Evolutionary conservation across 2,329 filamentous ascomycete genomes (phyloP).

Genomic region (Aspergillus eucalypticola): DNA sequence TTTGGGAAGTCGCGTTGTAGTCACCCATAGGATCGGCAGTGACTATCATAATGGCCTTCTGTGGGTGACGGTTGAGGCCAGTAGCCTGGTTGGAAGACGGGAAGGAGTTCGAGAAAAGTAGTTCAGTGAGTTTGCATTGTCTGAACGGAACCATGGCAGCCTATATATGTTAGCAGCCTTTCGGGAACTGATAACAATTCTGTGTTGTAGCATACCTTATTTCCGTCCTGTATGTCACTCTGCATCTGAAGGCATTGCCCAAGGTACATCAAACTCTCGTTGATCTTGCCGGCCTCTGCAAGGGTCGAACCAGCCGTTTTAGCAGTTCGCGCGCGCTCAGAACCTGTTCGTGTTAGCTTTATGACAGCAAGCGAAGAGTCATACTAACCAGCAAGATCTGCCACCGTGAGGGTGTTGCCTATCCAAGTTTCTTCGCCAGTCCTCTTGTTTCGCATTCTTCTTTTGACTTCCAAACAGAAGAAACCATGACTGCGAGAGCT

Average conservation of each 20-base stretch:
- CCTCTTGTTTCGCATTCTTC: constrained; percentile 57
- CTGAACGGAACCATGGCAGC: constrained; percentile 74
- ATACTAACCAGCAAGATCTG: constrained; percentile 75
- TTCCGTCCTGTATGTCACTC: constrained; percentile 71
- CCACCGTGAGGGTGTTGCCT: constrained; percentile 78
- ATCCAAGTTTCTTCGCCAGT: constrained; percentile 65
- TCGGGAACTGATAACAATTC: neutral
- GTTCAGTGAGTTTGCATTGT: constrained; percentile 81
- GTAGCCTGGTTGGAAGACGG: constrained; percentile 58
- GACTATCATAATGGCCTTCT: constrained; percentile 93
- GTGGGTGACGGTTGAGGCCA: constrained; percentile 63
- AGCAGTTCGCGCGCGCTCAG: constrained; percentile 86
- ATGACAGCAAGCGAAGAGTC: neutral
- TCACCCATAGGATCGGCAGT: constrained; percentile 91
- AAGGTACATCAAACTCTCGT: constrained; percentile 96
- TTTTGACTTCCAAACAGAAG: constrained; percentile 94
- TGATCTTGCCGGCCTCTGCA: constrained; percentile 96
- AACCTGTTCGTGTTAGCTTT: constrained; percentile 50
- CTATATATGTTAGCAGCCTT: constrained; percentile 42
- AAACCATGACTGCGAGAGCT: constrained; percentile 94
- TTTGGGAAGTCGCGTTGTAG: constrained; percentile 95
- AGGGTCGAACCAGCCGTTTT: constrained; percentile 92
- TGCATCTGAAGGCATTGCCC: constrained; percentile 97
- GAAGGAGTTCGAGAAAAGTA: constrained; percentile 86
- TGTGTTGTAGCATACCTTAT: constrained; percentile 60